Percentiles rank a stretch among this genome's conserved stretches.
Conservation (phyloP, 768 basidiomycete species). For the Pleurotus cornucopiae region DNA sequence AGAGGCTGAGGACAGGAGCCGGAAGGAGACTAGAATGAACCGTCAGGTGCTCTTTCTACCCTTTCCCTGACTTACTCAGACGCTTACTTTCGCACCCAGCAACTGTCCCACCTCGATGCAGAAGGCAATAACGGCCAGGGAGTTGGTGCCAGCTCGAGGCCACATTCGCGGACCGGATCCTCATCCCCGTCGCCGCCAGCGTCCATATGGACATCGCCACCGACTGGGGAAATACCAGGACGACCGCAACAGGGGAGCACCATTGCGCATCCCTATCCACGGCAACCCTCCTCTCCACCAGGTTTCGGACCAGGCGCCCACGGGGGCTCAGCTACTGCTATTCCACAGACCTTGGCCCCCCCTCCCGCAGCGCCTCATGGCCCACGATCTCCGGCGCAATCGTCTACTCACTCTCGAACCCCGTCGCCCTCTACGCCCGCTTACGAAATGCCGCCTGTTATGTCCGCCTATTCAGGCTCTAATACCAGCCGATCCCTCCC, state of each 20-base stretch:
- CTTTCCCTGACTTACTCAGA: background rate
- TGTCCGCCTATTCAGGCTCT: background rate
- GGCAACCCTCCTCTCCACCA: conserved; percentile 16
- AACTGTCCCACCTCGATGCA: conserved; percentile 35
- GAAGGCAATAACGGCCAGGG: conserved; percentile 26
- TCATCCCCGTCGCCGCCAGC: conserved; percentile 36
- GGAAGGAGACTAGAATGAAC: conserved; percentile 63
- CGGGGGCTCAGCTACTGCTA: conserved; percentile 12
- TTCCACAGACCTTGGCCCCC: conserved; percentile 42
- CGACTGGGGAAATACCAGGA: conserved; percentile 17
- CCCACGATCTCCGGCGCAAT: conserved; percentile 58
- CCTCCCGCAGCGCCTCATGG: conserved; percentile 69
- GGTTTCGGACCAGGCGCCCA: conserved; percentile 7
- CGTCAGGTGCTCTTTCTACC: conserved; percentile 34
- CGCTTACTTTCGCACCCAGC: conserved; percentile 8
- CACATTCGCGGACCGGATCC: conserved; percentile 40
- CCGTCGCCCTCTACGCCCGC: conserved; percentile 60
- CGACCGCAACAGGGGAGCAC: background rate
- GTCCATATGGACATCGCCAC: conserved; percentile 16
- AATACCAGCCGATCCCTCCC: conserved; percentile 15
- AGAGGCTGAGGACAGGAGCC: conserved; percentile 65
- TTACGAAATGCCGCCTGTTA: conserved; percentile 11
- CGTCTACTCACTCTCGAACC: conserved; percentile 50
- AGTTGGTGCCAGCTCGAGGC: conserved; percentile 23
- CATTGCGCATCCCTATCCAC: conserved; percentile 11